Evolutionary conservation across 345 rosid genomes (phyloP).

Genomic region (Populus tremula): DNA sequence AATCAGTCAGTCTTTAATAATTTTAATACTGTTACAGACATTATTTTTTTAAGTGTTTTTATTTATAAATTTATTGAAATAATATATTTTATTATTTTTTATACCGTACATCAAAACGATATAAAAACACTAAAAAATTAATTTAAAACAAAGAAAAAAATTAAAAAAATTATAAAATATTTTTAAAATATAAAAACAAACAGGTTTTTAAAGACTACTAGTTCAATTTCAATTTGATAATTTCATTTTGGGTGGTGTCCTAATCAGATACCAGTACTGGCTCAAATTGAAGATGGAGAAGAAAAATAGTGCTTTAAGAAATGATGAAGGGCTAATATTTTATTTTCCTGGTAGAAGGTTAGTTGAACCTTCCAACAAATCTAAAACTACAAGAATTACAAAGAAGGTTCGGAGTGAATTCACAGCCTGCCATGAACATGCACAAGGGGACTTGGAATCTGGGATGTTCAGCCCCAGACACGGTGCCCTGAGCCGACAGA

Average conservation of each 20-base stretch:
- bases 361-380: background rate
- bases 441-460: background rate
- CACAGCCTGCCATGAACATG: background rate
- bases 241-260: background rate
- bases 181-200: too few species aligned
- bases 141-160: too few species aligned
- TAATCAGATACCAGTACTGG: background rate
- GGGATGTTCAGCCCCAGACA: background rate
- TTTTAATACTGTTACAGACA: too few species aligned
- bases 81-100: too few species aligned
- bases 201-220: too few species aligned
- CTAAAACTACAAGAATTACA: too few species aligned
- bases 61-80: too few species aligned
- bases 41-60: too few species aligned
- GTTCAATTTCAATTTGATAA: background rate
- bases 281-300: background rate
- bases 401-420: too few species aligned
- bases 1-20: background rate
- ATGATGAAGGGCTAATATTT: background rate
- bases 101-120: fast-evolving
- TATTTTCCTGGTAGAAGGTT: background rate
- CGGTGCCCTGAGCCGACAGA: too few species aligned
- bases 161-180: too few species aligned
- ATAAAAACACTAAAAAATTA: too few species aligned
- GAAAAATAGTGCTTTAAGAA: background rate